These are phyloP conservation scores for Epichloe hybrida DNA, from an alignment of 2,329 filamentous ascomycete species.

Conservation along the genomic window DNA sequence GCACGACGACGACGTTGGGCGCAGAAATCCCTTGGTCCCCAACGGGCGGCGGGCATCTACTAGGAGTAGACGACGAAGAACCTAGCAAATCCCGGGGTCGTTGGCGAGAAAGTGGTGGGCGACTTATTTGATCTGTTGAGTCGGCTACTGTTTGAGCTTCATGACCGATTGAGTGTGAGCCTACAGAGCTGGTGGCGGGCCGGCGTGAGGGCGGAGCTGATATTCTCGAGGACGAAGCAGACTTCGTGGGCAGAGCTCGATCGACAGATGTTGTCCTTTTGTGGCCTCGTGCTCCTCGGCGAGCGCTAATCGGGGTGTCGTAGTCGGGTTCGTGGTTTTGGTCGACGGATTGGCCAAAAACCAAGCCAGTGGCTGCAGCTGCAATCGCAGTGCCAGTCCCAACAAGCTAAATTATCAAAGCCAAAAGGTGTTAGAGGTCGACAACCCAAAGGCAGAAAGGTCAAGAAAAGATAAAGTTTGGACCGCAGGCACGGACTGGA, in stretches of 20 bases:
- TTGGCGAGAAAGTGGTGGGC: constrained; percentile 25
- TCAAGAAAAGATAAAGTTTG: neutral
- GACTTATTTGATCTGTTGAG: constrained; percentile 17
- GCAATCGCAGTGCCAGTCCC: constrained; percentile 48
- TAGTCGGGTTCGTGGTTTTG: constrained; percentile 16
- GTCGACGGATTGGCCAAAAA: constrained; percentile 42
- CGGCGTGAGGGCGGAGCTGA: constrained; percentile 4
- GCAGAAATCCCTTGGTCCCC: neutral
- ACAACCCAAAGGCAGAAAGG: neutral
- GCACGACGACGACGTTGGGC: constrained; percentile 17
- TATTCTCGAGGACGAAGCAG: constrained; percentile 1
- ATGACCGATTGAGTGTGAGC: neutral
- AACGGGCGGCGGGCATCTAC: constrained; percentile 30
- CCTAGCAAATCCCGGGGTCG: constrained; percentile 26
- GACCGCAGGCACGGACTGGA: neutral
- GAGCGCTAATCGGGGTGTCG: constrained; percentile 9
- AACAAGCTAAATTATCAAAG: constrained; percentile 34
- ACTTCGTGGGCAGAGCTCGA: constrained; percentile 14
- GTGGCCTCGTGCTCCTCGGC: constrained; percentile 9
- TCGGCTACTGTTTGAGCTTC: constrained; percentile 12
- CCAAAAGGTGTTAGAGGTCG: constrained; percentile 10
- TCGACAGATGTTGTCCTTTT: constrained; percentile 21
- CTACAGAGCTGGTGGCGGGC: constrained; percentile 4
- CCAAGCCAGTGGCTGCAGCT: constrained; percentile 44
- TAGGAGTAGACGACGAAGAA: constrained; percentile 24